Evolutionary conservation across 345 rosid species (phyloP), one percentile per base, ranked within the genome.

Genomic region (Clarkia xantiana): DNA sequence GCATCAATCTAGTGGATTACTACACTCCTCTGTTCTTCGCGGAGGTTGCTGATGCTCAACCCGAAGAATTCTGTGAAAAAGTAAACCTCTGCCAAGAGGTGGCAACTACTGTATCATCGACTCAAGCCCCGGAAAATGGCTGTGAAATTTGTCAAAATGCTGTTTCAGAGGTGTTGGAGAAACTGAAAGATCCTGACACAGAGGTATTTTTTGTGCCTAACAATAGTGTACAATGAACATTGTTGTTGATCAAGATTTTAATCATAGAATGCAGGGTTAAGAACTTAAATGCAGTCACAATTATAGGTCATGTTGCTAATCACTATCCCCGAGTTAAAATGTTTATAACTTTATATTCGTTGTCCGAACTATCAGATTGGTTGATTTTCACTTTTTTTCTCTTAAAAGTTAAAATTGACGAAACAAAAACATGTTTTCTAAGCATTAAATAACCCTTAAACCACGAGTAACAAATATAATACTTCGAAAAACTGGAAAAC

Each of bases 151-250:
- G 99, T 62, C 94, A 62, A 38, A 53, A 40, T 47, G 67, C 84
- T 54, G 67, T 87, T 72, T 71, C 91, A 0, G 83, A 78, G 55
- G 52, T 76, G 50, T 16, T 84, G 60, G 23, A 55, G 54, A 82
- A 75, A 61, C 76, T 93, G 59, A 71, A 88, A 63, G 90, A 93
- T 71, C 96, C 96, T 0, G 80, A 93, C 62, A 82, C 89, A 4
- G 84, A 93, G 99, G 99, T 93, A 59, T 25, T 58, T 4, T 58
- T 42, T 42, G 15, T 11, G 41, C 53, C 38, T 20, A 38, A n/a
- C 5, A 18, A 2, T 2, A 14, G 34, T 14, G 12, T 9, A 11
- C 18, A 6, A 23, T 11, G 34, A 47, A 47, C 20, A 6, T 20
- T 15, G 15, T 14, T 10, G 14, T 44, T 14, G 1, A 20, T 20